Evolutionary conservation across 1,284 basidiomycete species (phyloP), one percentile per base, ranked within the genome.

Genomic region (Cutaneotrichosporon sp.): DNA sequence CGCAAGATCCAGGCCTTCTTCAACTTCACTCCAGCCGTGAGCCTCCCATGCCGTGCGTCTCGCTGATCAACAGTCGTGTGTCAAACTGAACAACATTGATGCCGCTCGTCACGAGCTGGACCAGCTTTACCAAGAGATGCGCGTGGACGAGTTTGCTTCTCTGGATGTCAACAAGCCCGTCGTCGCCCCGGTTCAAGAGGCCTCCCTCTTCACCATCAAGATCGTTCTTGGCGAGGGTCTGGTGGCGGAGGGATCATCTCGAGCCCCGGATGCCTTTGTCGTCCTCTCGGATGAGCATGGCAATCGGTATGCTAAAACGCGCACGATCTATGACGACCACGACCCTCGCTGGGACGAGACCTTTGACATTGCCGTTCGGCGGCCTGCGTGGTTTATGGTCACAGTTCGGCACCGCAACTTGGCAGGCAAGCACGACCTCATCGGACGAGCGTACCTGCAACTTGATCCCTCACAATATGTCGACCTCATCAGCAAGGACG

Each of bases 41-140:
- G 82, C 16, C 25, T 71, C n/a, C 9, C 2, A 31, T 13, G 14
- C 22, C 22, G 27, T 34, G 18, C 14, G 3, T 8, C 29, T 27
- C 22, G 31, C 22, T 25, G 31, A 13, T n/a, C 5, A 9, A 3
- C 68, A 94, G 81, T 94, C 92, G 0, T 98, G 95, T 73, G 92
- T 99, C 72, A 98, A 97, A 81, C 84, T 99, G 52, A 99, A 99
- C 82, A 98, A 99, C 75, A 89, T 99, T 66, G 94, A 97, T 71
- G 89, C 92, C 2, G 94, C 95, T 1, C 86, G 95, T 13, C 87
- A 87, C 61, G 83, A 97, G 57, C 83, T 99, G 58, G 97, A 99
- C 77, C 90, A 89, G 70, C 89, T 99, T 83, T 99, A 98, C 78
- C 87, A 85, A 56, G 89, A 92, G 68, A 88, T 97, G 82, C 85